Conservation (phyloP, 805 yeast genomes). For the Suhomyces tanzawaensis region DNA sequence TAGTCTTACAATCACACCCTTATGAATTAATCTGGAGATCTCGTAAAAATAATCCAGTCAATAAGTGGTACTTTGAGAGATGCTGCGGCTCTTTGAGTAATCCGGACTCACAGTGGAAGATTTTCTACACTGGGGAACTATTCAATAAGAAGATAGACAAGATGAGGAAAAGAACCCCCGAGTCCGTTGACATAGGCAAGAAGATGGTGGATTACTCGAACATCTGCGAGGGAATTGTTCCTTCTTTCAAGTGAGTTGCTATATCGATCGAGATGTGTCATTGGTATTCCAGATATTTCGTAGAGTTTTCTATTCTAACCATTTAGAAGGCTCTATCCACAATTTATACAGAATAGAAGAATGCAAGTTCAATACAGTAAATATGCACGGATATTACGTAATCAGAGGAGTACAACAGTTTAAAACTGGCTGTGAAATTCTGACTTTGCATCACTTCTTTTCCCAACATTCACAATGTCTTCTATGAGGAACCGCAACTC, state of each 20-base stretch:
- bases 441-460: background rate
- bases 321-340: too few species aligned
- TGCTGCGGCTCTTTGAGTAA: conserved; percentile 61
- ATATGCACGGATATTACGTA: background rate
- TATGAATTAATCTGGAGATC: conserved; percentile 88
- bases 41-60: conserved; percentile 80
- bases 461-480: too few species aligned
- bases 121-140: conserved; percentile 41
- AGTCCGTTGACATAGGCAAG: conserved; percentile 19
- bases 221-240: conserved; percentile 56
- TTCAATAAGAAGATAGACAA: conserved; percentile 35
- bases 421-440: conserved; percentile 1
- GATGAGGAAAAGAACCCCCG: conserved; percentile 13
- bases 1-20: conserved; percentile 66
- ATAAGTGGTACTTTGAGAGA: conserved; percentile 96
- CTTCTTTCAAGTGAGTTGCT: conserved; percentile 42
- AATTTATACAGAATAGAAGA: too few species aligned
- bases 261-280: too few species aligned
- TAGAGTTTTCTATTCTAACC: too few species aligned
- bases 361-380: too few species aligned
- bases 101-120: conserved; percentile 38
- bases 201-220: conserved; percentile 48
- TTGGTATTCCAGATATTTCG: too few species aligned
- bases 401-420: background rate
- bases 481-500: background rate